Base-by-base conservation (phyloP, 768 basidiomycete genomes). In the Mycena rosella region DNA sequence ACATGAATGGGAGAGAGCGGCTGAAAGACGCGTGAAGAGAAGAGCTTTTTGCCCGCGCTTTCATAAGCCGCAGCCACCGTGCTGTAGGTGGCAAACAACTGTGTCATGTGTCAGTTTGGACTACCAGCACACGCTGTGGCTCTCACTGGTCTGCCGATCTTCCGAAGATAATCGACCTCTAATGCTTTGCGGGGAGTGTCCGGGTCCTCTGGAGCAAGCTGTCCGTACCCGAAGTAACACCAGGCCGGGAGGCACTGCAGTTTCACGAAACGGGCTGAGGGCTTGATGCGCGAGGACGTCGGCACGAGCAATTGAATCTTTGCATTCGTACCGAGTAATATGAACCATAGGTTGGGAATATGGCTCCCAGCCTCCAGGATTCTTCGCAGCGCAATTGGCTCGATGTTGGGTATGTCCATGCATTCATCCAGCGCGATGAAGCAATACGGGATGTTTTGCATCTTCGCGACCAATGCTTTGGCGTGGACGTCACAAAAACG, bases 351-450 rank as follows among this genome's bases (percentile, higher is more conserved):
- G 20, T 29, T 3, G 11, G 38, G n/a, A n/a, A 30, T 17, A 17
- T 45, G 42, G 15, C 32, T 3, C 27, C 27, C 56, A 2, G 42
- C 42, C 30, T 22, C 29, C 20, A 58, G 22, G 22, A 58, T 58
- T 4, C 56, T 27, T 17, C n/a, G 44, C 20, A 58, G 20, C 4
- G 7, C 17, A n/a, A 44, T 58, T 0, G 44, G n/a, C 20, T 20
- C 18, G 2, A 58, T 26, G 4, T 17, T 9, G 6, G 56, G 56
- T 13, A 58, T 44, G 1, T 58, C 56, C 7, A 29, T 58, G 29
- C 42, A 58, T 45, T 58, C 56, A 15, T 58, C 56, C 4, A 58
- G 44, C 2, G 56, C 56, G 14, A 58, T 30, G n/a, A 58, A 58
- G n/a, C 56, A 58, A 29, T 30, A 58, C n/a, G 18, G 13, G 11